Conservation (phyloP, 352 stramenopile species). For the Globisporangium heterothallicum region DNA sequence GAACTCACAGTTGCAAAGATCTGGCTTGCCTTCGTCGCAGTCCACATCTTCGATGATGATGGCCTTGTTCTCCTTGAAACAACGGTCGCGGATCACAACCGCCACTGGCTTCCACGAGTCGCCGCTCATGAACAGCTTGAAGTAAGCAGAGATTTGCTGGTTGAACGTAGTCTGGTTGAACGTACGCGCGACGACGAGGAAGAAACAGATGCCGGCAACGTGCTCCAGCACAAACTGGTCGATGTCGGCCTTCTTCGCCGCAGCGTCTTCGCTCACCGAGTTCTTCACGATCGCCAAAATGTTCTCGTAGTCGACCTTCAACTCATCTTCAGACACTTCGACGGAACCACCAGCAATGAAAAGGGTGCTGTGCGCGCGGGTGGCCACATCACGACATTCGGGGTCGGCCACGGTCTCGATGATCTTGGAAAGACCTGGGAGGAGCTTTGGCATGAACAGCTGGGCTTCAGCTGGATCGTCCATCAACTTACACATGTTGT, state of each 20-base stretch:
- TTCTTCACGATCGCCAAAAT: conserved; percentile 73
- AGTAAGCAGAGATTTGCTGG: conserved; percentile 88
- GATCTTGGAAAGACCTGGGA: conserved; percentile 96
- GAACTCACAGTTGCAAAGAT: conserved; percentile 99
- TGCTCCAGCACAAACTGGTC: conserved; percentile 90
- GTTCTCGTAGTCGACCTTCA: conserved; percentile 90
- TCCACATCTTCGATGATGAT: conserved; percentile 94
- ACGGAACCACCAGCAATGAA: conserved; percentile 92
- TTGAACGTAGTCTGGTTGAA: conserved; percentile 95
- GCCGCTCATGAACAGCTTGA: conserved; percentile 75
- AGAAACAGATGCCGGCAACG: conserved; percentile 78
- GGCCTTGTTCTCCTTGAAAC: conserved; percentile 88
- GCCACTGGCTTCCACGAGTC: conserved; percentile 61
- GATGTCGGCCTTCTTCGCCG: conserved; percentile 82
- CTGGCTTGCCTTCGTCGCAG: conserved; percentile 95
- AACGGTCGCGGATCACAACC: conserved; percentile 75
- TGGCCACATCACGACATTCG: conserved; percentile 95
- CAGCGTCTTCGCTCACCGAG: conserved; percentile 71
- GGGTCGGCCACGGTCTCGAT: conserved; percentile 95
- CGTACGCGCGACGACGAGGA: conserved; percentile 85
- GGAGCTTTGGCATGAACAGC: conserved; percentile 96
- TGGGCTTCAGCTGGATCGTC: conserved; percentile 96
- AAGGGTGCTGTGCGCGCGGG: conserved; percentile 91
- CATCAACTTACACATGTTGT: conserved; percentile 99
- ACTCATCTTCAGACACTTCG: conserved; percentile 87